A percentile compares a stretch with the other conserved stretches of the same genome.
Conservation (phyloP, 75 land plant genomes). For the Cunninghamia lanceolata region DNA sequence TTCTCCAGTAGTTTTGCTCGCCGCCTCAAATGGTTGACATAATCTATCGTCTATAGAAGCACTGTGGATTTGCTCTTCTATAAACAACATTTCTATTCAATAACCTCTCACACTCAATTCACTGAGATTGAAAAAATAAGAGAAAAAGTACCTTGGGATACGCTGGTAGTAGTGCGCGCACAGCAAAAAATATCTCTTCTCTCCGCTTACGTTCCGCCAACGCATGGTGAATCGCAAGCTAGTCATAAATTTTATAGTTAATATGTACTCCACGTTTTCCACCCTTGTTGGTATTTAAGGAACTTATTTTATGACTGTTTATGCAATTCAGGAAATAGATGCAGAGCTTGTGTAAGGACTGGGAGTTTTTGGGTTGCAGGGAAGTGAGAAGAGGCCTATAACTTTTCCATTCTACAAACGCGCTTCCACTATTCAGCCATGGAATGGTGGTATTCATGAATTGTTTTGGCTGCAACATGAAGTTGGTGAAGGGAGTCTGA, state of each 20-base stretch:
- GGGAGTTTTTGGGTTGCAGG: too few relatives aligned
- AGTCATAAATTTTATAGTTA: neutral
- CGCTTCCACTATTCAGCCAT: too few relatives aligned
- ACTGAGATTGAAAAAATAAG: too few relatives aligned
- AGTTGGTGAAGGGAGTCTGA: too few relatives aligned
- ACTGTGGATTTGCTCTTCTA: neutral
- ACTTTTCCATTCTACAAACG: too few relatives aligned
- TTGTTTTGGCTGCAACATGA: too few relatives aligned
- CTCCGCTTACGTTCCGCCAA: neutral
- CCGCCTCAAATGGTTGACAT: neutral
- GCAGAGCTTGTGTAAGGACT: too few relatives aligned
- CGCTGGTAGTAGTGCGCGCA: neutral
- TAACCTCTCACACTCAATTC: too few relatives aligned
- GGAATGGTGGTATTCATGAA: too few relatives aligned
- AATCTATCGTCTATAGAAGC: neutral
- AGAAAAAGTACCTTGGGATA: neutral
- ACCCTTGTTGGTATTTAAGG: neutral
- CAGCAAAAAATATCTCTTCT: neutral
- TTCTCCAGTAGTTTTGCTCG: neutral
- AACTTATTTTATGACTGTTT: neutral
- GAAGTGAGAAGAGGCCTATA: too few relatives aligned
- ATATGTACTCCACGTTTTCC: neutral
- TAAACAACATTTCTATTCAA: too few relatives aligned
- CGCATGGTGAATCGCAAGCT: neutral
- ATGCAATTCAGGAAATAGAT: neutral